Evolutionary conservation across 805 yeast species (phyloP), one percentile per base, ranked within the genome.

Genomic region (Candida bentonensis): DNA sequence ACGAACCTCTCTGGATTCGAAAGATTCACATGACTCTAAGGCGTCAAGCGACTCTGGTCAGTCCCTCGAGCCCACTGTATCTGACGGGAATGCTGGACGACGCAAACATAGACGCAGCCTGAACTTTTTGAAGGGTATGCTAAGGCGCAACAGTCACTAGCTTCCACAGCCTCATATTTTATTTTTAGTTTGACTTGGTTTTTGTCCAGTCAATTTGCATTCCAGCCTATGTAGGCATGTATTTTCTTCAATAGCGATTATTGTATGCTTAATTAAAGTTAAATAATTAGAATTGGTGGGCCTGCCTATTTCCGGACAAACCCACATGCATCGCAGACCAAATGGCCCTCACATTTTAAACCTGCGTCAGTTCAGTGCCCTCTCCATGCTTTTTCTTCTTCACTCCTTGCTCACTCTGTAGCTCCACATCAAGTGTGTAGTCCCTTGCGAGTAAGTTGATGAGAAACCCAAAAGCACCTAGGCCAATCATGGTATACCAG

Each of bases 321-420:
- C n/a, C n/a, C n/a, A n/a, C n/a, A n/a, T n/a, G n/a, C n/a, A n/a
- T n/a, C n/a, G n/a, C n/a, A n/a, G n/a, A n/a, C n/a, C n/a, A n/a
- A n/a, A n/a, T n/a, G n/a, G n/a, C n/a, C n/a, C n/a, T n/a, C n/a
- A n/a, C n/a, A n/a, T n/a, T n/a, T n/a, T n/a, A n/a, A n/a, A n/a
- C n/a, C n/a, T n/a, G n/a, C n/a, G n/a, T n/a, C n/a, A n/a, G n/a
- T n/a, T n/a, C n/a, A n/a, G n/a, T n/a, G n/a, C n/a, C n/a, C n/a
- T n/a, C n/a, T n/a, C n/a, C n/a, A n/a, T n/a, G n/a, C n/a, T n/a
- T n/a, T 39, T 46, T 26, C 3, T 49, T 44, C 9, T 34, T 46
- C 27, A 56, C 45, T 1, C 52, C 54, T 39, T 57, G 60, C 30
- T 47, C 44, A 1, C 59, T 30, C 25, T 47, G 47, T 23, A 47